Evolutionary conservation across 306 rosid genomes (phyloP).

Genomic region (Lathyrus sativus): DNA sequence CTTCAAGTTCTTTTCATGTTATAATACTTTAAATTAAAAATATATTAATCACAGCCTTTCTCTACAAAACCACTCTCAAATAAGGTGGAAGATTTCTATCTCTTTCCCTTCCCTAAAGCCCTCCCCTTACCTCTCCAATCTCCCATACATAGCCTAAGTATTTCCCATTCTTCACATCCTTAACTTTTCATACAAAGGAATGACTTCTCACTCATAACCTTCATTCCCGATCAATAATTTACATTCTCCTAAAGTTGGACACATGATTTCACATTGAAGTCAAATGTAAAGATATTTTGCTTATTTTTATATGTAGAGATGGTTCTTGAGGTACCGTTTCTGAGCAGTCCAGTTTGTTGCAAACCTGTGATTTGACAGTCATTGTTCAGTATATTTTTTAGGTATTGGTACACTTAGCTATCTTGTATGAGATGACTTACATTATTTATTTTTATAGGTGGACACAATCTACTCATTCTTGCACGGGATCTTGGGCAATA

Average conservation of each 20-base stretch:
- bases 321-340: conserved; percentile 21
- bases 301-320: conserved; percentile 8
- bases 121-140: too few species aligned
- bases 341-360: conserved; percentile 6
- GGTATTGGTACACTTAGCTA: conserved; percentile 16
- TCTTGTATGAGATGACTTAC: conserved; percentile 31
- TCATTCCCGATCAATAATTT: neutral
- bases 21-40: too few species aligned
- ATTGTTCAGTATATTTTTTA: conserved; percentile 16
- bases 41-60: too few species aligned
- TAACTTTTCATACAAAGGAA: conserved; percentile 10
- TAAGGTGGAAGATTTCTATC: too few species aligned
- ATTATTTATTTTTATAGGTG: conserved; percentile 56
- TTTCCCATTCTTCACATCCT: neutral
- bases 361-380: conserved; percentile 7
- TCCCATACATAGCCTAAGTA: neutral
- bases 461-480: conserved; percentile 85
- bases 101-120: too few species aligned
- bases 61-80: too few species aligned
- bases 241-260: neutral
- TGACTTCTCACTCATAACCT: conserved; percentile 1
- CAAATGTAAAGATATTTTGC: neutral
- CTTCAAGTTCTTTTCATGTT: too few species aligned
- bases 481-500: conserved; percentile 91
- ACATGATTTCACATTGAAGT: conserved; percentile 11